These are phyloP conservation scores for Limnanthes douglasii DNA, from an alignment of 345 rosid genomes.

Conservation along the genomic window DNA sequence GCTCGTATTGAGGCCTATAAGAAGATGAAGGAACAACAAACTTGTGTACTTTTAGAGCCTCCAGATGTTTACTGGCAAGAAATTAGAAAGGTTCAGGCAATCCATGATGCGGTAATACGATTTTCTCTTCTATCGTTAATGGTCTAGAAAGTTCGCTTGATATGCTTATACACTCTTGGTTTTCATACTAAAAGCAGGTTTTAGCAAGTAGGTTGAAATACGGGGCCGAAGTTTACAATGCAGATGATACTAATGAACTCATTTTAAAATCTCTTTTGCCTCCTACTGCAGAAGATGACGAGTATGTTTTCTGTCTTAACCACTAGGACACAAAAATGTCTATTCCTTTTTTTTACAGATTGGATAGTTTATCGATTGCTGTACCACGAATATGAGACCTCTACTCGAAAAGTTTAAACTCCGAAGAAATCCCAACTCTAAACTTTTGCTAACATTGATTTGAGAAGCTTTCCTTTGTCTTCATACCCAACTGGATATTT, in stretches of 20 bases:
- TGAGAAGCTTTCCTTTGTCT: too few relatives aligned
- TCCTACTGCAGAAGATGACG: constrained; percentile 32
- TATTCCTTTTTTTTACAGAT: too few relatives aligned
- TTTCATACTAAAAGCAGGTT: constrained; percentile 34
- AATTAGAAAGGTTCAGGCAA: constrained; percentile 85
- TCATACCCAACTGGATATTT: too few relatives aligned
- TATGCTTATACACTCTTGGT: constrained; percentile 7
- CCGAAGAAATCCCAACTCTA: too few relatives aligned
- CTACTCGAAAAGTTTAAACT: too few relatives aligned
- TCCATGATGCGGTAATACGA: constrained; percentile 99
- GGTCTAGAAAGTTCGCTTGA: too few relatives aligned
- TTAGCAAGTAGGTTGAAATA: constrained; percentile 34
- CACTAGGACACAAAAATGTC: too few relatives aligned
- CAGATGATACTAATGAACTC: constrained; percentile 30
- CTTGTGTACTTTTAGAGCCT: constrained; percentile 58
- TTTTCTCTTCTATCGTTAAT: too few relatives aligned
- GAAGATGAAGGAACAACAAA: constrained; percentile 72
- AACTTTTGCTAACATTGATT: too few relatives aligned
- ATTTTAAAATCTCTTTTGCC: too few relatives aligned
- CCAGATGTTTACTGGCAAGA: constrained; percentile 98
- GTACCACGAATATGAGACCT: too few relatives aligned
- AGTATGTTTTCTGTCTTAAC: constrained; percentile 42
- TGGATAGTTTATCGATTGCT: too few relatives aligned
- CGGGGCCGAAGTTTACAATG: constrained; percentile 21
- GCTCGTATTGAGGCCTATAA: constrained; percentile 73